Percentiles rank a stretch among this genome's conserved stretches.
Evolutionary conservation across 2,329 filamentous ascomycete genomes (phyloP).

Genomic region (Aspergillus luchuensis): DNA sequence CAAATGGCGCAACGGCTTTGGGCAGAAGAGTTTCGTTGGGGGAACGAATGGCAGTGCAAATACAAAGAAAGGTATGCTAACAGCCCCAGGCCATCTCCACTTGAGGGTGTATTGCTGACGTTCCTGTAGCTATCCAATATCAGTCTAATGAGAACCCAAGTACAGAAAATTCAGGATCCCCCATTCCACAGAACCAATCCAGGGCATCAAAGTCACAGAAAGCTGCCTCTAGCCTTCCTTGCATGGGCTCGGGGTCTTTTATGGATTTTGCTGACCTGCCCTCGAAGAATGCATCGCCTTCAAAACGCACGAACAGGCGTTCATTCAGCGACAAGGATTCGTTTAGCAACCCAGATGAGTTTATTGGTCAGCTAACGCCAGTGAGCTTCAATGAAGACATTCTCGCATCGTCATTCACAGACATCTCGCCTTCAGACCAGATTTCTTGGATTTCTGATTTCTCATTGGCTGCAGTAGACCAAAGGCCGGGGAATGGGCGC

Average conservation of each 20-base stretch:
- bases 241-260: not conserved
- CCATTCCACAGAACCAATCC: slow-evolving; percentile 4
- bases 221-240: not conserved
- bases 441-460: slow-evolving; percentile 24
- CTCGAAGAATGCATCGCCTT: slow-evolving; percentile 4
- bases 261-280: slow-evolving; percentile 5
- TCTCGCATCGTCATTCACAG: slow-evolving; percentile 14
- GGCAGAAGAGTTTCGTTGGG: slow-evolving; percentile 58
- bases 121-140: slow-evolving; percentile 13
- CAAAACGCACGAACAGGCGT: slow-evolving; percentile 6
- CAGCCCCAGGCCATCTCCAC: not conserved
- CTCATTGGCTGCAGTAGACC: slow-evolving; percentile 9
- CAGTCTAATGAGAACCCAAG: slow-evolving; percentile 12
- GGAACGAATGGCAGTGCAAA: slow-evolving; percentile 39
- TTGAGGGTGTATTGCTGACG: not conserved
- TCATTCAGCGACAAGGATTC: slow-evolving; percentile 12
- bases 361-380: slow-evolving; percentile 13
- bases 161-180: slow-evolving; percentile 1
- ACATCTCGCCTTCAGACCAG: slow-evolving; percentile 14
- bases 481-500: slow-evolving; percentile 11
- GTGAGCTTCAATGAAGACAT: slow-evolving; percentile 18
- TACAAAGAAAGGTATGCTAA: slow-evolving; percentile 48
- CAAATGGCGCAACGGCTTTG: slow-evolving; percentile 67
- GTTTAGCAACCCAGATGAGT: slow-evolving; percentile 12
- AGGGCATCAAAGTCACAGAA: not conserved